phyloP scores from a whole-genome alignment of 2,329 filamentous ascomycete species.

The Clonostachys solani region DNA sequence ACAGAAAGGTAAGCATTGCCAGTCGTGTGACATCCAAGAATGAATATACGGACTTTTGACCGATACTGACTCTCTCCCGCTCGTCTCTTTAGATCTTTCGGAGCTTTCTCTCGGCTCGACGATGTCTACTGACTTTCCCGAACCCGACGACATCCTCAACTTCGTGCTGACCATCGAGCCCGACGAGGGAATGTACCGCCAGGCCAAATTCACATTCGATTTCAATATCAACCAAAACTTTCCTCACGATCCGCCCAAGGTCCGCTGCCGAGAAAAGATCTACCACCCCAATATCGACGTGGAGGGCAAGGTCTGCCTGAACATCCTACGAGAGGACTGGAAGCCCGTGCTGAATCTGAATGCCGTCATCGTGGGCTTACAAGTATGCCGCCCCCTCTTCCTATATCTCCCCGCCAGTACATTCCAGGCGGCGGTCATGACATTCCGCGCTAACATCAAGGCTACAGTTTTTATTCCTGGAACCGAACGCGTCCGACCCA shows the following conservation, averaged over 20 bases:
- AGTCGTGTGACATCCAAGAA: not conserved
- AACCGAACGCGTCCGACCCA: conserved; percentile 96
- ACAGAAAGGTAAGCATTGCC: conserved; percentile 72
- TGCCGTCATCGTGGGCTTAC: conserved; percentile 90
- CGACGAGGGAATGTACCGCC: conserved; percentile 85
- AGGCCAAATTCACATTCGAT: conserved; percentile 81
- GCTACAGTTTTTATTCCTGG: conserved; percentile 85
- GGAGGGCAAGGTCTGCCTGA: conserved; percentile 95
- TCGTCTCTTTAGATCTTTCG: conserved; percentile 59
- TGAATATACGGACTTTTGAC: conserved; percentile 1
- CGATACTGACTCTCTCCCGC: not conserved
- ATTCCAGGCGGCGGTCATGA: not conserved
- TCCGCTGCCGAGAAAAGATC: conserved; percentile 95
- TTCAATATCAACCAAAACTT: conserved; percentile 94
- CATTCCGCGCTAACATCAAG: not conserved
- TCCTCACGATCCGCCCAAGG: conserved; percentile 95
- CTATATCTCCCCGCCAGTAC: not conserved
- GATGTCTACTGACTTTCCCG: conserved; percentile 77
- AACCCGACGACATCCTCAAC: conserved; percentile 82
- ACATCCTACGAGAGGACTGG: conserved; percentile 97
- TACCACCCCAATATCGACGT: conserved; percentile 99
- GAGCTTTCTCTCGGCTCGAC: conserved; percentile 75
- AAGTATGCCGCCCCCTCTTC: conserved; percentile 49
- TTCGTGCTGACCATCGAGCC: conserved; percentile 79
- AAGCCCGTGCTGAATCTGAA: conserved; percentile 97